Conservation (phyloP, 75 land plant species). For the Selaginella moellendorffii region DNA sequence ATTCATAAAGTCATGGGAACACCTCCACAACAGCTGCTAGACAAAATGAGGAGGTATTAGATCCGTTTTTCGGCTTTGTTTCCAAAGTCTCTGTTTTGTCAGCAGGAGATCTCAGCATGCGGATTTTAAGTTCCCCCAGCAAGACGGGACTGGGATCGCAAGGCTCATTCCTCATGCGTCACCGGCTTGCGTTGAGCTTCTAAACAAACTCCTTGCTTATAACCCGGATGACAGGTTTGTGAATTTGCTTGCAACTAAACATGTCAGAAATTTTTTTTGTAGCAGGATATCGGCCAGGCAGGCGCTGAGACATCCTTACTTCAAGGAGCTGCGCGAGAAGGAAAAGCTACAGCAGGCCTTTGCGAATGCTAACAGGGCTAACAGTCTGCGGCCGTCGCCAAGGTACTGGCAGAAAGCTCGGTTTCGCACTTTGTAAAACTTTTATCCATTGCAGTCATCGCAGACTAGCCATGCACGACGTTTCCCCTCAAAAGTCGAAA, state of each 20-base stretch:
- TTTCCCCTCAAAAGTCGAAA: constrained; percentile 6
- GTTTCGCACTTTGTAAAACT: too few relatives aligned
- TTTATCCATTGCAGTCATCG: not conserved
- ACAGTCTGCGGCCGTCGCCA: constrained; percentile 24
- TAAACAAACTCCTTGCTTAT: constrained; percentile 28
- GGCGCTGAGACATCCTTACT: constrained; percentile 24
- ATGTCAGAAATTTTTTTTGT: too few relatives aligned
- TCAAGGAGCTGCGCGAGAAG: constrained; percentile 28
- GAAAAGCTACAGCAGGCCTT: constrained; percentile 32
- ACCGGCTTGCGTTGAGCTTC: constrained; percentile 29
- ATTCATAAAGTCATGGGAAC: constrained; percentile 31
- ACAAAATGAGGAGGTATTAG: constrained; percentile 29
- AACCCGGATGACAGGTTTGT: constrained; percentile 31
- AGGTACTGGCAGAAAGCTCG: constrained; percentile 13
- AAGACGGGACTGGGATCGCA: constrained; percentile 31
- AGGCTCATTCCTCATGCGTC: constrained; percentile 31
- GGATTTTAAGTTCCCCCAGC: constrained; percentile 25
- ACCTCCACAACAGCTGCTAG: constrained; percentile 26
- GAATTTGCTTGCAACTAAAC: too few relatives aligned
- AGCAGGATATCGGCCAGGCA: constrained; percentile 23
- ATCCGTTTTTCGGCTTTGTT: not conserved
- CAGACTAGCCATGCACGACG: constrained; percentile 19
- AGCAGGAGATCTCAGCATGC: constrained; percentile 37
- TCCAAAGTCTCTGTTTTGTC: not conserved
- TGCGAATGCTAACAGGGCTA: constrained; percentile 19